These are phyloP conservation scores for Starmerella lactis-condensi DNA, from an alignment of 805 yeast genomes.

Conservation along the genomic window DNA sequence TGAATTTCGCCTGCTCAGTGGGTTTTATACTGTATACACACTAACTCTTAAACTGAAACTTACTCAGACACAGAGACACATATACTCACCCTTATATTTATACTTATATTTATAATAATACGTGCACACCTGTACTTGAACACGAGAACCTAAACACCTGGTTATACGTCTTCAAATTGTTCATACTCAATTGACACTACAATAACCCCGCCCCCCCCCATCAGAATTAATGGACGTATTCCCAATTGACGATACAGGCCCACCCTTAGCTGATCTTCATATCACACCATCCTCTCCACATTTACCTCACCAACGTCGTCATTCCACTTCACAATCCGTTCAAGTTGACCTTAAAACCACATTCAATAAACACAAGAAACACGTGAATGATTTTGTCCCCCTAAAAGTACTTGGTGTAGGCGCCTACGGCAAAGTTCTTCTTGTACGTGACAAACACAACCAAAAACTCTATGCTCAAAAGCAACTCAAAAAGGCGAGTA, in stretches of 20 bases:
- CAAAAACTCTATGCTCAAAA: conserved; percentile 68
- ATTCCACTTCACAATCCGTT: conserved; percentile 22
- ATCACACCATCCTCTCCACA: too few relatives aligned
- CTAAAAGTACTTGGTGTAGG: conserved; percentile 70
- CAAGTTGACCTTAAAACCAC: conserved; percentile 31
- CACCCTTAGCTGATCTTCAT: too few relatives aligned
- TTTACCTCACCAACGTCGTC: conserved; percentile 13
- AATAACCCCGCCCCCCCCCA: background rate
- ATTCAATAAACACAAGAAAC: conserved; percentile 13
- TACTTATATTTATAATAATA: too few relatives aligned
- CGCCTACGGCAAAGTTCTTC: conserved; percentile 69
- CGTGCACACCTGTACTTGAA: too few relatives aligned
- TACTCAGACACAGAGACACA: too few relatives aligned
- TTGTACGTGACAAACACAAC: conserved; percentile 47
- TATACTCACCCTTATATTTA: too few relatives aligned
- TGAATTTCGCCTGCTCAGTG: too few relatives aligned
- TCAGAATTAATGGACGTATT: background rate
- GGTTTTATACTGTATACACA: too few relatives aligned
- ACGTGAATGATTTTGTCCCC: conserved; percentile 43
- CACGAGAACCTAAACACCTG: too few relatives aligned
- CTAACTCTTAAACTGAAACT: too few relatives aligned
- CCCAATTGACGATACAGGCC: background rate
- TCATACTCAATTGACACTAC: too few relatives aligned
- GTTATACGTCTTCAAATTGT: too few relatives aligned
- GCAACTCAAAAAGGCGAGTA: conserved; percentile 64